Base-by-base conservation (phyloP, 306 rosid genomes). In the Senna siamea region DNA sequence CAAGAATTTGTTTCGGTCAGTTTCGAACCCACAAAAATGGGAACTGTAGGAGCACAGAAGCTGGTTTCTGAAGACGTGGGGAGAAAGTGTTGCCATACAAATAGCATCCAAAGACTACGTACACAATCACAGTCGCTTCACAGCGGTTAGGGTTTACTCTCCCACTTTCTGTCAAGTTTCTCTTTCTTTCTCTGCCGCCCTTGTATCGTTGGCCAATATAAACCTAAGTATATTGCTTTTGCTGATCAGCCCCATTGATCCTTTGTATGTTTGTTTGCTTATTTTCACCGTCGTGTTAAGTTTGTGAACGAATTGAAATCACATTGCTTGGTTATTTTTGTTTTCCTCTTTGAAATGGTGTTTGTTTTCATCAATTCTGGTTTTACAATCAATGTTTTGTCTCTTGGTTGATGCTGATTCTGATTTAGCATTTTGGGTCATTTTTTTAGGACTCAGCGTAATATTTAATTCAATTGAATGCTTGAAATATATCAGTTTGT, bases 51-150 rank as follows among this genome's bases (percentile, higher is more conserved):
- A 41, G 40, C 9, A 57, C 0, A 10, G 19, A 35, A 0, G 62
- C 23, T 55, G 37, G 62, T 23, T 55, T 35, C 19, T 11, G 10
- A 56, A 28, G 63, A 26, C 38, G 11, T 6, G 12, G 8, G 44
- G 23, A 59, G 66, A 2, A 61, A 37, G 67, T 20, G 30, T n/a
- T 61, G 67, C 14, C 67, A 61, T 7, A 61, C 47, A 35, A 61
- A 61, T 61, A 61, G 67, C 67, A 61, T 35, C 48, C 5, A 34
- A 34, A 37, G n/a, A 37, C 67, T 18, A 61, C 15, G 5, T 4
- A 8, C 8, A 4, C 9, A 37, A 13, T 35, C 47, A 61, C 23
- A 22, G 10, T 9, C 8, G 46, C 12, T 40, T 40, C 44, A 18
- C 22, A 59, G 7, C 14, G 12, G 15, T 59, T n/a, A n/a, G 11